Conservation (phyloP, 768 basidiomycete genomes). For the Serendipita sp. region DNA sequence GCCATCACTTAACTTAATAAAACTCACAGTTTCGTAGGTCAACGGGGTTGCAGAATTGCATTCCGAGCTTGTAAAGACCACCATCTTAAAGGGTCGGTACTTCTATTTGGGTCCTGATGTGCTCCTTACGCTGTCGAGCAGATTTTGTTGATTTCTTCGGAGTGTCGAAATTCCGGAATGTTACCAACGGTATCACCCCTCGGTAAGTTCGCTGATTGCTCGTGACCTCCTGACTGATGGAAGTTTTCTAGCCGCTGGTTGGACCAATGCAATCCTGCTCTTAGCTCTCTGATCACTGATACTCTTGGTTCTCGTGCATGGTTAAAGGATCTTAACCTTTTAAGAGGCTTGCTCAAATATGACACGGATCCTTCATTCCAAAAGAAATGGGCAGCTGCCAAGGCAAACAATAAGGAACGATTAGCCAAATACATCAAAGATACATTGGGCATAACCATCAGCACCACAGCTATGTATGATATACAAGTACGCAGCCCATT, state of each 20-base stretch:
- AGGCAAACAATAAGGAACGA: constrained; percentile 80
- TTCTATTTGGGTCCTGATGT: background rate
- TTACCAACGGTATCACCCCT: constrained; percentile 70
- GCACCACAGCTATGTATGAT: constrained; percentile 71
- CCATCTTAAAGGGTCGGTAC: constrained; percentile 38
- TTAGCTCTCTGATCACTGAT: constrained; percentile 70
- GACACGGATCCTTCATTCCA: constrained; percentile 62
- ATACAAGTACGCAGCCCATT: constrained; percentile 64
- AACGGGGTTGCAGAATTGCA: constrained; percentile 98
- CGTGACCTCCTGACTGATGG: constrained; percentile 19
- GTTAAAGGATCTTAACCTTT: constrained; percentile 67
- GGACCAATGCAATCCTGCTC: constrained; percentile 75
- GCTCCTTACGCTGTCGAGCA: background rate
- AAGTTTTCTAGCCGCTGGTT: constrained; percentile 81
- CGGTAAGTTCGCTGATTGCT: background rate
- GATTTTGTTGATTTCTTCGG: constrained; percentile 93
- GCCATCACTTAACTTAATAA: constrained; percentile 16
- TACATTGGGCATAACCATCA: constrained; percentile 52
- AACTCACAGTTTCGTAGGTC: constrained; percentile 39
- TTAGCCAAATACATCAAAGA: constrained; percentile 59
- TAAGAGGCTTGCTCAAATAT: constrained; percentile 59
- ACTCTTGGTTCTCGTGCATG: constrained; percentile 66
- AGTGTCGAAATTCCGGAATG: constrained; percentile 32
- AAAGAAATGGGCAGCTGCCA: constrained; percentile 66
- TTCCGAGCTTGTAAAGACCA: constrained; percentile 70